Percentiles rank a stretch among this genome's conserved stretches.
phyloP scores from a whole-genome alignment of 495 filamentous ascomycete species.

The Sordaria brevicollis region DNA sequence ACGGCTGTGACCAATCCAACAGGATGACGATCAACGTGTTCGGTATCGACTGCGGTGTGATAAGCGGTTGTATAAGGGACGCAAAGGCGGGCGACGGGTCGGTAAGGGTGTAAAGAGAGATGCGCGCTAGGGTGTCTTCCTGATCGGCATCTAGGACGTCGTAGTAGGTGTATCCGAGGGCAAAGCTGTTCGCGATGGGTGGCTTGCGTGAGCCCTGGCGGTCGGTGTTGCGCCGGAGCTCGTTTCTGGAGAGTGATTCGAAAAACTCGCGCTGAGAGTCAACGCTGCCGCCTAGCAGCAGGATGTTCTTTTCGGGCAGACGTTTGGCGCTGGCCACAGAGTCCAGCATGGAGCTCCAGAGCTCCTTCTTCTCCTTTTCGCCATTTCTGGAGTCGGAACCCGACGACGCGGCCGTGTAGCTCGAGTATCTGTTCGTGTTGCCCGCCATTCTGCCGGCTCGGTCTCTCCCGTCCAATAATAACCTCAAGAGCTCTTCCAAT shows the following conservation, averaged over 20 bases:
- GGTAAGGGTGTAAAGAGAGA: conserved; percentile 82
- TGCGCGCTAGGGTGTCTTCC: conserved; percentile 86
- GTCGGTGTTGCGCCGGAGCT: conserved; percentile 45
- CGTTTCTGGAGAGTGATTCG: conserved; percentile 62
- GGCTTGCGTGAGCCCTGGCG: conserved; percentile 55
- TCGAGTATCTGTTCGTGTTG: conserved; percentile 47
- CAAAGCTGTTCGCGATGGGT: conserved; percentile 86
- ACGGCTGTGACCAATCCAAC: conserved; percentile 86
- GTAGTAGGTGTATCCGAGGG: conserved; percentile 89
- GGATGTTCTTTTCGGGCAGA: conserved; percentile 82
- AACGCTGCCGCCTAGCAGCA: conserved; percentile 81
- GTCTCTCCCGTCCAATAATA: background rate
- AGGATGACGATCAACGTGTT: conserved; percentile 82
- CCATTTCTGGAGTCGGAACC: conserved; percentile 46
- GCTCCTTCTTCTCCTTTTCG: conserved; percentile 70
- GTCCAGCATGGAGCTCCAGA: conserved; percentile 93
- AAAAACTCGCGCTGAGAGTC: conserved; percentile 87
- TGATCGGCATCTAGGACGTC: conserved; percentile 93
- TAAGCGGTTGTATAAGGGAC: conserved; percentile 70
- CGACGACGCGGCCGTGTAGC: conserved; percentile 38
- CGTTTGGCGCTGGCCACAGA: conserved; percentile 81
- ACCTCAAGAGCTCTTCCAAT: background rate
- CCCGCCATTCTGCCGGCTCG: conserved; percentile 32
- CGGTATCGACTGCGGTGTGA: conserved; percentile 76
- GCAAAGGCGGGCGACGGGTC: conserved; percentile 75